Percentiles rank a stretch among this genome's conserved stretches.
Evolutionary conservation across 177 flowering plant species (phyloP).

Genomic region (Telopea speciosissima): DNA sequence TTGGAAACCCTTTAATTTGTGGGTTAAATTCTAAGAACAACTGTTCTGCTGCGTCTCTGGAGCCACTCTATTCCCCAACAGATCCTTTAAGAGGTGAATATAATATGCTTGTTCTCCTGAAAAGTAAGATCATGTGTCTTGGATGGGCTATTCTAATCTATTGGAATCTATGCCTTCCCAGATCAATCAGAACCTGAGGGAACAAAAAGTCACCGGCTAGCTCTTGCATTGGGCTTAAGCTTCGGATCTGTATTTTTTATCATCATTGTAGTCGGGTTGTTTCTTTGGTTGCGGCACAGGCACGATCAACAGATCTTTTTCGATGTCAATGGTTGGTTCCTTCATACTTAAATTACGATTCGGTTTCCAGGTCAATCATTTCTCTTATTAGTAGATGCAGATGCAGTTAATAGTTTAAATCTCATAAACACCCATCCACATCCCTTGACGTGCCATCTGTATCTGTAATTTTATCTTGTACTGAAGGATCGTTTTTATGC

Average conservation of each 20-base stretch:
- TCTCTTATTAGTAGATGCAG: background rate
- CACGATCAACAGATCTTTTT: conserved; percentile 81
- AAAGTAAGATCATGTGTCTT: background rate
- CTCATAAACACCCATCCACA: too few species aligned
- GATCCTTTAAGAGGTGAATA: conserved; percentile 48
- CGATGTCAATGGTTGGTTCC: conserved; percentile 76
- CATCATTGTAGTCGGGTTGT: conserved; percentile 37
- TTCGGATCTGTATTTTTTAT: conserved; percentile 52
- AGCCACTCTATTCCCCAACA: conserved; percentile 69
- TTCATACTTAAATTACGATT: background rate
- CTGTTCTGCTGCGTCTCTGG: conserved; percentile 69
- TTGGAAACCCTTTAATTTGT: conserved; percentile 84
- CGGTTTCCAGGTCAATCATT: background rate
- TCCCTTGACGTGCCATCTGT: too few species aligned
- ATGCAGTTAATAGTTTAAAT: background rate
- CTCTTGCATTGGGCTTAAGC: conserved; percentile 65
- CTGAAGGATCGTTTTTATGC: too few species aligned
- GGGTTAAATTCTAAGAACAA: conserved; percentile 46
- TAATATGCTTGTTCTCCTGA: background rate
- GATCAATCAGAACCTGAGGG: conserved; percentile 41
- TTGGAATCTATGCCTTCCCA: conserved; percentile 20
- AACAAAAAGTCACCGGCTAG: conserved; percentile 42
- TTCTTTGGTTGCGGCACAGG: conserved; percentile 77
- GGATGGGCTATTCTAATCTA: conserved; percentile 10
- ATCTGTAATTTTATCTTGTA: too few species aligned